These are phyloP conservation scores for Diaporthe velutina DNA, from an alignment of 2,329 filamentous ascomycete genomes.

Conservation along the genomic window DNA sequence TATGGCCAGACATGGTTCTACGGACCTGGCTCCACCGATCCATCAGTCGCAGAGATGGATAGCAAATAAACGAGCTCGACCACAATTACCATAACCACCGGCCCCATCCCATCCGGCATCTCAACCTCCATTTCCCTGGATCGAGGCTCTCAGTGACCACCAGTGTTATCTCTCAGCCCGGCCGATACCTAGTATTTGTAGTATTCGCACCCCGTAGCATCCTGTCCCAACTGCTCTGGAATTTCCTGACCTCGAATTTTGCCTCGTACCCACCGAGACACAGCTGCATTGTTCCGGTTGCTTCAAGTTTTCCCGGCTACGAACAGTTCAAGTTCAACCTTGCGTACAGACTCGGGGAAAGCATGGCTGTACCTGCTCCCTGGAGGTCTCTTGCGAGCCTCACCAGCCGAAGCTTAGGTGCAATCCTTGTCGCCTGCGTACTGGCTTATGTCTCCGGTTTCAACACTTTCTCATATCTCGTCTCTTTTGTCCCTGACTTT, in stretches of 20 bases:
- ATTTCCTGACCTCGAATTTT: neutral
- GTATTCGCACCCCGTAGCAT: neutral
- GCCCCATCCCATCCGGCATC: neutral
- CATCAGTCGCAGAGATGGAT: neutral
- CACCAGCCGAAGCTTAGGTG: neutral
- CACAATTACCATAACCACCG: neutral
- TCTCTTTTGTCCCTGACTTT: constrained; percentile 43
- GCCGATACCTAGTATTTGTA: neutral
- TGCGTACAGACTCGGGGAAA: neutral
- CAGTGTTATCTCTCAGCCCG: neutral
- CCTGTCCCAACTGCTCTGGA: neutral
- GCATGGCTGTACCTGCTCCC: neutral
- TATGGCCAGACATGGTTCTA: neutral
- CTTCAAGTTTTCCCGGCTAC: neutral
- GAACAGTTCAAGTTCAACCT: no score
- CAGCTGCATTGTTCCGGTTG: neutral
- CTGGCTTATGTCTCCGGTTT: constrained; percentile 13
- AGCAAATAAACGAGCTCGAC: neutral
- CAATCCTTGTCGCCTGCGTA: constrained; percentile 26
- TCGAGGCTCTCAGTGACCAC: neutral
- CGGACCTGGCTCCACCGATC: neutral
- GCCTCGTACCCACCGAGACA: neutral
- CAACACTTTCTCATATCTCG: constrained; percentile 32
- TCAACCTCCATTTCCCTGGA: neutral
- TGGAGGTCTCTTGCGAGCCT: neutral